These are phyloP conservation scores for Eragrostis nindensis DNA, from an alignment of 176 grass and related monocot genomes.

Conservation along the genomic window DNA sequence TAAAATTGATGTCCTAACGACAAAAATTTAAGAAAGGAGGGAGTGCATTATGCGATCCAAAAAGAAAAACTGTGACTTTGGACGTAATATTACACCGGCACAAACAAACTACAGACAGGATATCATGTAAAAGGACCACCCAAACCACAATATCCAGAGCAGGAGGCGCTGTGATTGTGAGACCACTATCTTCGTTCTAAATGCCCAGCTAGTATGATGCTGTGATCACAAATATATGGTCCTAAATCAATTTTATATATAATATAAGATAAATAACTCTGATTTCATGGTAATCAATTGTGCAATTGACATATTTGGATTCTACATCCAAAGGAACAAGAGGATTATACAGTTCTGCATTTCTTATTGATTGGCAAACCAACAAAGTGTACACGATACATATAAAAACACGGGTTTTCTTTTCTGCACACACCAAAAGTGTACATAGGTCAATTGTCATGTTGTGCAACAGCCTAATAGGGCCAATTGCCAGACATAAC, in stretches of 20 bases:
- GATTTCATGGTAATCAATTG: slow-evolving; percentile 1
- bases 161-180: not conserved
- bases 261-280: not conserved
- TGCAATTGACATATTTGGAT: not conserved
- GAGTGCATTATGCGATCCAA: not conserved
- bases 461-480: too few relatives aligned
- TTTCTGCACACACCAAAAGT: not conserved
- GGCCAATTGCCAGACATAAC: too few relatives aligned
- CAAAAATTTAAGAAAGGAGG: too few relatives aligned
- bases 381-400: not conserved
- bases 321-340: not conserved
- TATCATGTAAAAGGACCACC: not conserved
- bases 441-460: not conserved
- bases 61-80: not conserved
- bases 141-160: not conserved
- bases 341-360: not conserved
- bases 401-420: not conserved
- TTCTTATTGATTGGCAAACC: not conserved
- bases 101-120: not conserved
- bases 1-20: too few relatives aligned
- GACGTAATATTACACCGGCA: not conserved
- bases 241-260: not conserved
- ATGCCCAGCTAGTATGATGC: not conserved
- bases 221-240: not conserved
- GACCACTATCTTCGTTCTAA: not conserved